phyloP scores from a whole-genome alignment of 305 asterid genomes.

The Solanum hybrid region DNA sequence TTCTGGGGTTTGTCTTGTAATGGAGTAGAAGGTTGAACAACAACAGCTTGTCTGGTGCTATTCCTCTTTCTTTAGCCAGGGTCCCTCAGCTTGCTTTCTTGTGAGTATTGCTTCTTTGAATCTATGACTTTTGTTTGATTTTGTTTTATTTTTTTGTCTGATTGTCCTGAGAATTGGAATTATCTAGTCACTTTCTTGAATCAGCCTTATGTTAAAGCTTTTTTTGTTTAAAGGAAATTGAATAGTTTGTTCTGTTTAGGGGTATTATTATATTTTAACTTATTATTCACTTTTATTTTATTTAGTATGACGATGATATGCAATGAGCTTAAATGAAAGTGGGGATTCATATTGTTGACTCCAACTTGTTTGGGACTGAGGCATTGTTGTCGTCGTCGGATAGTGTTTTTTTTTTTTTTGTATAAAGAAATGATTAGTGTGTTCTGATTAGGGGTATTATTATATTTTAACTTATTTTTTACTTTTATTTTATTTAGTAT shows the following conservation, averaged over 20 bases:
- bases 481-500: neutral
- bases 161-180: constrained; percentile 5
- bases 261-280: neutral
- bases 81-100: constrained; percentile 91
- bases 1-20: constrained; percentile 41
- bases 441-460: neutral
- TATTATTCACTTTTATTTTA: neutral
- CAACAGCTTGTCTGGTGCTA: constrained; percentile 79
- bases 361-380: neutral
- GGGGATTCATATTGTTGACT: neutral
- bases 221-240: constrained; percentile 13
- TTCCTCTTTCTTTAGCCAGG: constrained; percentile 70
- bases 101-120: constrained; percentile 46
- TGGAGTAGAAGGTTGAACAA: constrained; percentile 85
- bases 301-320: neutral
- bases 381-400: neutral
- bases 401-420: neutral
- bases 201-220: constrained; percentile 3
- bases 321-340: neutral
- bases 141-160: constrained; percentile 10
- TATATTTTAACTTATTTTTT: neutral
- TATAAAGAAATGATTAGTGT: neutral
- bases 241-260: neutral
- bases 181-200: constrained; percentile 3
- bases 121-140: constrained; percentile 4